Evolutionary conservation across 2,329 filamentous ascomycete genomes (phyloP), one percentile per base, ranked within the genome.

Genomic region (Hymenoscyphus salicellus): DNA sequence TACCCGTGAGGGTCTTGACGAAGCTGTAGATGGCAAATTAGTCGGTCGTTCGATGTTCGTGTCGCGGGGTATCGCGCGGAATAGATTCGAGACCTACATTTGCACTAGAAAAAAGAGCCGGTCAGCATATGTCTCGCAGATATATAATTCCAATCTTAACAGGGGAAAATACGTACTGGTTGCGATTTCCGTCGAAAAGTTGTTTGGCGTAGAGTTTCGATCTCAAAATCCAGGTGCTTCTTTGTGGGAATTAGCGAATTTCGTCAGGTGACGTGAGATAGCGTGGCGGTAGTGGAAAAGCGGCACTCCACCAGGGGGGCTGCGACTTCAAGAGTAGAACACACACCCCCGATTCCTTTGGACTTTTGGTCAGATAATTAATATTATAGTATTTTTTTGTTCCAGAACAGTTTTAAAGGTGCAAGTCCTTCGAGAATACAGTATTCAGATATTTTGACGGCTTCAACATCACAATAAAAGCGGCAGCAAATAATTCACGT

Each of bases 1-100:
- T 98, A 84, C 95, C 94, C 87, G 94, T 97, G 79, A 97, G 92
- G 88, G 94, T 97, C 90, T 97, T 98, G 85, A 98, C 94, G 90
- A 98, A 98, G 89, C 92, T 96, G 83, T 72, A 62, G 8, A 28
- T 30, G 20, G 55, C 60, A 63, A 32, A 65, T 75, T 67, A 75
- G 69, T 70, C 23, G 64, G 43, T 28, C 63, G 55, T 59, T 60
- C 65, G 57, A 64, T 68, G 63, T 69, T 60, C 32, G 62, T 3
- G 16, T 52, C n/a, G 60, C 36, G 63, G 33, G 64, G 38, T 4
- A 28, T 33, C 52, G 64, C 43, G 65, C 43, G 68, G 72, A 69
- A 73, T 69, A 76, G 61, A 67, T 65, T 68, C 79, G 68, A 68
- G 63, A 71, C 90, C 89, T 88, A 94, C 91, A 95, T 95, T 89